Evolutionary conservation across 257 asterid species (phyloP), one percentile per base, ranked within the genome.

Genomic region (Ligustrum vulgare): DNA sequence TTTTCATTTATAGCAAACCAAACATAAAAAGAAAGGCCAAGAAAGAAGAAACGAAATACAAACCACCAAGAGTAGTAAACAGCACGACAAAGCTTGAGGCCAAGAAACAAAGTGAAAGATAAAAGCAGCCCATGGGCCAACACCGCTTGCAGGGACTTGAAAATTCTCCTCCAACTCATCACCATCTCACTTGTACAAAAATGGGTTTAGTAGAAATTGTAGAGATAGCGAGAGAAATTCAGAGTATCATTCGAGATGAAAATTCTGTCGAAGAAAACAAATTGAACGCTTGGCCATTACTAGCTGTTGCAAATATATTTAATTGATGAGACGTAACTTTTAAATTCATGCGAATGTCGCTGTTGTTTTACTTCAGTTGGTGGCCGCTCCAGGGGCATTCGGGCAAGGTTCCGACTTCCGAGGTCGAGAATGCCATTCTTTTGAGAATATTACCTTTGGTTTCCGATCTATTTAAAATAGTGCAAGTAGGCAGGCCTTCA

Each of bases 101-200:
- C 84, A 51, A 94, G 96, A 68, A 87, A 41, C 72, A 91, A 74
- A 56, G 99, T 92, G 86, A 92, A 92, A 58, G 81, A 64, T 74
- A 94, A 87, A 73, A 92, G 96, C 82, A 88, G 81, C 37, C 96
- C 93, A 79, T 94, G 98, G 67, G 98, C 99, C 76, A 84, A 70
- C 79, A 87, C 84, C 51, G 91, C 94, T 79, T 91, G 98, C 43
- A 88, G 76, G 13, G 97, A 89, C 94, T 92, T 91, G 63, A 89
- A 85, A 43, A 94, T 83, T 83, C 96, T 89, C 75, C 96, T 86
- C 90, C 91, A 86, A 67, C 82, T 86, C 93, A 84, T 86, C 82
- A 81, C 82, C 56, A 54, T 78, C 31, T 34, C 70, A 20, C 64
- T 56, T 78, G 15, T 9, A 15, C 65, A 6, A 33, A 72, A 75